A percentile compares a stretch with the other conserved stretches of the same genome.
Evolutionary conservation across 306 rosid species (phyloP).

Genomic region (Lathyrus sativus): DNA sequence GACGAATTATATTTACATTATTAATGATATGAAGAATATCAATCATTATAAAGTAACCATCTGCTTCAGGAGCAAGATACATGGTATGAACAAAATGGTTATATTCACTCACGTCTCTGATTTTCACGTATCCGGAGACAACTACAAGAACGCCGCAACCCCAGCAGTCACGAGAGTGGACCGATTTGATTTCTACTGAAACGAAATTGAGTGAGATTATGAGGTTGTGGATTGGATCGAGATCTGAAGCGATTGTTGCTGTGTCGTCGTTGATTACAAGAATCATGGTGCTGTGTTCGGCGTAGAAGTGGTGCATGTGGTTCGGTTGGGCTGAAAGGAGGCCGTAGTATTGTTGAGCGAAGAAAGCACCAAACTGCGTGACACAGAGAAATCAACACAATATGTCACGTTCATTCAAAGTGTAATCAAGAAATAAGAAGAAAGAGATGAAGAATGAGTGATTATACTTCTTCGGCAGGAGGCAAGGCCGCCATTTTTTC

Average conservation of each 20-base stretch:
- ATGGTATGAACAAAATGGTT: background rate
- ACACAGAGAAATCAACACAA: background rate
- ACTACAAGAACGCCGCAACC: background rate
- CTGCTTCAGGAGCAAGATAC: background rate
- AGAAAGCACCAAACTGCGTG: background rate
- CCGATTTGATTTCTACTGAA: background rate
- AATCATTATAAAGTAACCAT: background rate
- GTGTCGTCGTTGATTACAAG: background rate
- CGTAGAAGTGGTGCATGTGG: background rate
- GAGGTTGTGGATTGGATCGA: too few relatives aligned
- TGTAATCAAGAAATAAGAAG: too few relatives aligned
- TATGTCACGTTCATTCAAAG: too few relatives aligned
- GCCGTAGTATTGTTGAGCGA: background rate
- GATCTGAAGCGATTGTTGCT: background rate
- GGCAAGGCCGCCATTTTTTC: too few relatives aligned
- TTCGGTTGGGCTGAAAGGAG: background rate
- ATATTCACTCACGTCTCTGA: background rate
- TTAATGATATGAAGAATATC: slow-evolving; percentile 11
- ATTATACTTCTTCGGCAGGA: too few relatives aligned
- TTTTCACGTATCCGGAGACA: background rate
- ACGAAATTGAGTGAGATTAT: background rate
- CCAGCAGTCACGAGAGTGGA: background rate
- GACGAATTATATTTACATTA: background rate
- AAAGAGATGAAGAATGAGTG: too few relatives aligned
- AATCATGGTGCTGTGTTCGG: slow-evolving; percentile 14